A percentile compares a stretch with the other conserved stretches of the same genome.
Conservation (phyloP, 2,329 filamentous ascomycete genomes). For the Penicillium hesseltinei region DNA sequence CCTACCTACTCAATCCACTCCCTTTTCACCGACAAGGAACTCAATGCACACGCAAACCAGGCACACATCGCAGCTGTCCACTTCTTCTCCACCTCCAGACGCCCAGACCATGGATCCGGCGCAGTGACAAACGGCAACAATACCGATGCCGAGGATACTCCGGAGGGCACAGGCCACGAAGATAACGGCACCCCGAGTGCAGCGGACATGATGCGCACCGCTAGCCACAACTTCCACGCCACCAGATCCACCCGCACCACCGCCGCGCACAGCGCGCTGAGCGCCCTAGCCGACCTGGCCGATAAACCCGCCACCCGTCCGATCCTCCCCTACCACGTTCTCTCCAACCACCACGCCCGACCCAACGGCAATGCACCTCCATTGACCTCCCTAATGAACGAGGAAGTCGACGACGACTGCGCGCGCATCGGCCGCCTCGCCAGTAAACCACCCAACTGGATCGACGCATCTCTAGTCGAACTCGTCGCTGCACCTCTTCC, state of each 20-base stretch:
- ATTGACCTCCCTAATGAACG: conserved; percentile 45
- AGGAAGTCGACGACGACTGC: conserved; percentile 49
- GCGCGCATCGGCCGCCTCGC: conserved; percentile 42
- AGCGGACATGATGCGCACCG: conserved; percentile 60
- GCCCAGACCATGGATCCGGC: conserved; percentile 42
- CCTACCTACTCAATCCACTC: conserved; percentile 61
- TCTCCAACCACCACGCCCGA: conserved; percentile 47
- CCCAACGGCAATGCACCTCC: conserved; percentile 46
- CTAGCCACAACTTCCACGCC: conserved; percentile 56
- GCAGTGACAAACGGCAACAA: conserved; percentile 41
- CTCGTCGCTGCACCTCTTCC: conserved; percentile 37
- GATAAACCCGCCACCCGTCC: conserved; percentile 48
- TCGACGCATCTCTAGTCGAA: conserved; percentile 44
- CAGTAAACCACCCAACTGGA: conserved; percentile 39
- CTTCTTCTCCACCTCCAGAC: conserved; percentile 57
- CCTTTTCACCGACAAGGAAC: conserved; percentile 67
- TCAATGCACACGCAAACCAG: conserved; percentile 60
- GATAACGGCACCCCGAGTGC: conserved; percentile 43
- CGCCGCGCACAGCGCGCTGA: conserved; percentile 51
- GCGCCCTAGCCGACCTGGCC: conserved; percentile 56
- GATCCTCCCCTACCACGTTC: conserved; percentile 47
- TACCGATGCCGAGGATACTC: conserved; percentile 41
- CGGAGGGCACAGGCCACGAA: conserved; percentile 40
- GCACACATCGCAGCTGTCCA: conserved; percentile 59
- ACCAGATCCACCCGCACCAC: conserved; percentile 54